phyloP scores from a whole-genome alignment of 352 stramenopile species.

The Pythium oligandrum region DNA sequence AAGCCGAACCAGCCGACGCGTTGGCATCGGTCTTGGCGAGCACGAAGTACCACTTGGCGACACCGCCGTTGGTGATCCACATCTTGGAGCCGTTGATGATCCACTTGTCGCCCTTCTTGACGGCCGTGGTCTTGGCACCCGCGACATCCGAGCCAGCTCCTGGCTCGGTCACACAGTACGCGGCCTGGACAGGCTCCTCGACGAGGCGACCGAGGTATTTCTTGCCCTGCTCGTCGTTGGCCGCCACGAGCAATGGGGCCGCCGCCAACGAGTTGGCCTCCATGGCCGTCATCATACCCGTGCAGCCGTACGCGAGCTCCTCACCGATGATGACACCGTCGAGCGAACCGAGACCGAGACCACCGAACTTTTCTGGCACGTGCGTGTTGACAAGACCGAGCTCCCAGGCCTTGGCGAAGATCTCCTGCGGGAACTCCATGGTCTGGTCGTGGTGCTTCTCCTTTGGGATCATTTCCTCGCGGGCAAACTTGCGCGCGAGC shows the following conservation, averaged over 20 bases:
- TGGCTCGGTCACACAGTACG: constrained; percentile 90
- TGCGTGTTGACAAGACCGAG: constrained; percentile 87
- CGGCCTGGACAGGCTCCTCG: constrained; percentile 77
- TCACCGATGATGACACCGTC: constrained; percentile 86
- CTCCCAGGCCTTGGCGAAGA: constrained; percentile 88
- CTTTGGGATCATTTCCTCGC: constrained; percentile 88
- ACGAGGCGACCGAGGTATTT: constrained; percentile 86
- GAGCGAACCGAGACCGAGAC: constrained; percentile 70
- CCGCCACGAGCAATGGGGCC: constrained; percentile 81
- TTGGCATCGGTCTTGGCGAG: constrained; percentile 85
- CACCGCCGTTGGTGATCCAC: constrained; percentile 92
- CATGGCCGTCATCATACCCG: constrained; percentile 89
- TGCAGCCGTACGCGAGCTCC: constrained; percentile 89
- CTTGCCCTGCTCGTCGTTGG: constrained; percentile 72
- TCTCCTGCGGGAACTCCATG: constrained; percentile 83
- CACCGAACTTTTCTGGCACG: constrained; percentile 81
- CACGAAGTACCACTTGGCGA: constrained; percentile 91
- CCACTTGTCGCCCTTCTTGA: constrained; percentile 93
- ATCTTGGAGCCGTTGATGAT: constrained; percentile 92
- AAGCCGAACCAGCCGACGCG: constrained; percentile 70
- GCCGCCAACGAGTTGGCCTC: constrained; percentile 84
- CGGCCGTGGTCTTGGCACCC: constrained; percentile 84
- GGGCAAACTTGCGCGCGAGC: constrained; percentile 84
- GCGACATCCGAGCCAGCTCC: constrained; percentile 87
- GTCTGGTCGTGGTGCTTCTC: constrained; percentile 80